Conservation (phyloP, 805 yeast genomes). For the Metschnikowia corniflorae region DNA sequence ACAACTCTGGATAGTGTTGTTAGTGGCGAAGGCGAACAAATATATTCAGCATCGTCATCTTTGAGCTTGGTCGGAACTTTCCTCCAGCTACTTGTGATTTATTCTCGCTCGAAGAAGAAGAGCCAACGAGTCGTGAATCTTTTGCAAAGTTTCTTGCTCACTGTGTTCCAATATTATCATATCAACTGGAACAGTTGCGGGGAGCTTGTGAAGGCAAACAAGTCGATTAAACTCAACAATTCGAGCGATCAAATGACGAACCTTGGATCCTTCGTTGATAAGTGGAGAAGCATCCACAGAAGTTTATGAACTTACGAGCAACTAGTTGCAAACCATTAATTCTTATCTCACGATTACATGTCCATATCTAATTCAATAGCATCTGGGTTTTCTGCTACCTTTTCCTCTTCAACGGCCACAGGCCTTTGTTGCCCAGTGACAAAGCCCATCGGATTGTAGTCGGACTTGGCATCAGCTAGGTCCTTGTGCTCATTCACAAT, state of each 20-base stretch:
- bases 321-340: not conserved
- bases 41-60: constrained; percentile 24
- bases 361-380: constrained; percentile 57
- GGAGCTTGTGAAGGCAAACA: constrained; percentile 32
- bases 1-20: constrained; percentile 7
- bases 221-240: constrained; percentile 37
- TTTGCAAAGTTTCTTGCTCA: constrained; percentile 31
- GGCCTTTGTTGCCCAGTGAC: constrained; percentile 35
- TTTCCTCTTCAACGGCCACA: constrained; percentile 9
- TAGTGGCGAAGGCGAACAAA: not conserved
- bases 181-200: constrained; percentile 37
- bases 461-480: constrained; percentile 9
- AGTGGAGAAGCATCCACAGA: constrained; percentile 33
- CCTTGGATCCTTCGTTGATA: constrained; percentile 35
- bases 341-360: constrained; percentile 14
- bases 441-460: constrained; percentile 45
- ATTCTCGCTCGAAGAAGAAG: constrained; percentile 34
- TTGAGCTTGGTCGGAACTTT: constrained; percentile 30
- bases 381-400: constrained; percentile 41
- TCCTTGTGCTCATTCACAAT: constrained; percentile 23
- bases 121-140: constrained; percentile 28
- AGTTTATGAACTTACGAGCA: constrained; percentile 17
- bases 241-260: constrained; percentile 30
- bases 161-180: constrained; percentile 37
- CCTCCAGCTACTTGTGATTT: constrained; percentile 32